Evolutionary conservation across 1,284 basidiomycete genomes (phyloP).

Genomic region (Heterobasidion irregulare): DNA sequence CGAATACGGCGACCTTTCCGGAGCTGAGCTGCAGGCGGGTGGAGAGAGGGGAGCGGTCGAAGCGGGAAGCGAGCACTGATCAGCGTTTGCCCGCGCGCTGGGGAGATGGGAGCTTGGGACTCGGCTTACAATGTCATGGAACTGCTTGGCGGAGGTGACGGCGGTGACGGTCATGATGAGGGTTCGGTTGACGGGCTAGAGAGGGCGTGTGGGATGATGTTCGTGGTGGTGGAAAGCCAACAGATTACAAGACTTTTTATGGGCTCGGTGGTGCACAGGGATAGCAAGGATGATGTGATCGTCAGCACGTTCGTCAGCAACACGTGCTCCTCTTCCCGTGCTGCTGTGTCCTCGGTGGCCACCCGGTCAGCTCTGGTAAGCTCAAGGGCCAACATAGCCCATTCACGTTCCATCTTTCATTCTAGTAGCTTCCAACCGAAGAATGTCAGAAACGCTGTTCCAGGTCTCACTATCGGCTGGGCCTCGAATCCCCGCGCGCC

Average conservation of each 20-base stretch:
- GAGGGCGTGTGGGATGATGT: background rate
- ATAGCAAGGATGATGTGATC: background rate
- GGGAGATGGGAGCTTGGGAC: background rate
- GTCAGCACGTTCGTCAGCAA: background rate
- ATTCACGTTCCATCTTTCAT: no score
- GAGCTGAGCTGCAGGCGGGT: slow-evolving; percentile 43
- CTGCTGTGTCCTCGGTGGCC: background rate
- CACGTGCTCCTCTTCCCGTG: background rate
- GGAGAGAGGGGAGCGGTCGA: background rate
- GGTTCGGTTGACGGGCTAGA: background rate
- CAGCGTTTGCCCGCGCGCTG: background rate
- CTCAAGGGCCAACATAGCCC: no score
- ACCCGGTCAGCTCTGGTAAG: no score
- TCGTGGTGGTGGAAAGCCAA: background rate
- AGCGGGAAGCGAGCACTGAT: background rate
- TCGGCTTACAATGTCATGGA: slow-evolving; percentile 9
- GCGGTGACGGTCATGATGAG: slow-evolving; percentile 9
- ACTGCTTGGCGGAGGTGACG: slow-evolving; percentile 8
- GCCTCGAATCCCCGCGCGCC: no score
- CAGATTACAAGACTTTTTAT: background rate
- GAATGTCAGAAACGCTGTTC: no score
- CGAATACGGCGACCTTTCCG: slow-evolving; percentile 55
- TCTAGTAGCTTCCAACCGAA: no score
- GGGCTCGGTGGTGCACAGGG: background rate
- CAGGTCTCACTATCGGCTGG: no score